Evolutionary conservation across 768 basidiomycete species (phyloP).

Genomic region (Collybiopsis confluens): DNA sequence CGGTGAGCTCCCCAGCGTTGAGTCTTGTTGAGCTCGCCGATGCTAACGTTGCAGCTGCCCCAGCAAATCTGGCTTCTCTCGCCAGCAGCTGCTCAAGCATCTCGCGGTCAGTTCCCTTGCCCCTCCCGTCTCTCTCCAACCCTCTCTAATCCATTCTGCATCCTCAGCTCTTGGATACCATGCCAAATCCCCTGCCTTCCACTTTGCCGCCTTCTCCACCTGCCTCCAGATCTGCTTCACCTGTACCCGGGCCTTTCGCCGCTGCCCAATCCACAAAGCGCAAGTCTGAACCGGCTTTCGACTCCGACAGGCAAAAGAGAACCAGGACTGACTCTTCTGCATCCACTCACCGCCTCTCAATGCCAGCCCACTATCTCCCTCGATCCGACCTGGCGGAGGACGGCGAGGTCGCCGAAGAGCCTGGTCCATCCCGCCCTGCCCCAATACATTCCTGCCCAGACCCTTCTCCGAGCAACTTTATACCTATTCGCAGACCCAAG

Average conservation of each 20-base stretch:
- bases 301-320: constrained; percentile 43
- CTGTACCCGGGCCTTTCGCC: constrained; percentile 27
- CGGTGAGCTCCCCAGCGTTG: not conserved
- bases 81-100: constrained; percentile 44
- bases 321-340: constrained; percentile 31
- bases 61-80: constrained; percentile 18
- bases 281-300: constrained; percentile 35
- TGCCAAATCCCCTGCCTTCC: constrained; percentile 38
- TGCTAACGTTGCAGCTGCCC: no score
- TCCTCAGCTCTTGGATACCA: constrained; percentile 37
- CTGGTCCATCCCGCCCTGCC: constrained; percentile 13
- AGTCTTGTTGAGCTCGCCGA: not conserved
- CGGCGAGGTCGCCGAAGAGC: constrained; percentile 51
- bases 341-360: not conserved
- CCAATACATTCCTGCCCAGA: constrained; percentile 17
- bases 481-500: constrained; percentile 66
- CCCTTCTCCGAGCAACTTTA: constrained; percentile 25
- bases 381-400: constrained; percentile 48
- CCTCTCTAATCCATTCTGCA: constrained; percentile 8
- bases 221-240: constrained; percentile 44
- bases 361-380: constrained; percentile 17
- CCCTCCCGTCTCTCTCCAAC: constrained; percentile 6
- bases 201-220: constrained; percentile 50
- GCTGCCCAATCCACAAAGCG: constrained; percentile 32
- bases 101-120: constrained; percentile 34